These are phyloP conservation scores for Xylaria cubensis DNA, from an alignment of 495 filamentous ascomycete species.

Conservation along the genomic window DNA sequence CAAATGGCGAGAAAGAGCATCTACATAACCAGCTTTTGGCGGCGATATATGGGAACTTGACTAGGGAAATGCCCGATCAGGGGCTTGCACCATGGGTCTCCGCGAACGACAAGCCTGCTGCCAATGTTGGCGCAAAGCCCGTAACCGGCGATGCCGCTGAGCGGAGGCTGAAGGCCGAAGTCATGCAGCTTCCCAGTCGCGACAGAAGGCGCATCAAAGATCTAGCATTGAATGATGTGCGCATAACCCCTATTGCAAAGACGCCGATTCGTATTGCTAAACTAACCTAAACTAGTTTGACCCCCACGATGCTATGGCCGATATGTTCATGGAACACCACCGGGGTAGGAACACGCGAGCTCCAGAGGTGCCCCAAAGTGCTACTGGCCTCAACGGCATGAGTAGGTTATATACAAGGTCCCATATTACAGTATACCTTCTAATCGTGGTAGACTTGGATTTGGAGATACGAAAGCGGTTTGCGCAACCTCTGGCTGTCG, in stretches of 20 bases:
- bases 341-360: slow-evolving; percentile 71
- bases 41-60: slow-evolving; percentile 85
- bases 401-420: slow-evolving; percentile 63
- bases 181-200: slow-evolving; percentile 88
- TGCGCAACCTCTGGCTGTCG: slow-evolving; percentile 81
- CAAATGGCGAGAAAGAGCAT: slow-evolving; percentile 73
- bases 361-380: slow-evolving; percentile 79
- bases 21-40: slow-evolving; percentile 90
- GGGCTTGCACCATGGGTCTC: slow-evolving; percentile 95
- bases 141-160: slow-evolving; percentile 89
- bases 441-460: slow-evolving; percentile 70
- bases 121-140: slow-evolving; percentile 75
- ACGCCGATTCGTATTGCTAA: slow-evolving; percentile 27
- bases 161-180: slow-evolving; percentile 86
- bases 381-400: slow-evolving; percentile 83
- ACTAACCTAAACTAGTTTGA: slow-evolving; percentile 61
- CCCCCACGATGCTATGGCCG: slow-evolving; percentile 66
- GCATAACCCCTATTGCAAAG: slow-evolving; percentile 24
- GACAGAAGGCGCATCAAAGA: slow-evolving; percentile 89
- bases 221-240: slow-evolving; percentile 62
- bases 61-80: slow-evolving; percentile 86
- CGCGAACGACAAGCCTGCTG: slow-evolving; percentile 89
- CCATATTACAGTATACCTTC: slow-evolving; percentile 18
- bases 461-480: slow-evolving; percentile 93
- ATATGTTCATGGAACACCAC: slow-evolving; percentile 71